A percentile compares a stretch with the other conserved stretches of the same genome.
phyloP scores from a whole-genome alignment of 75 land plant species.

The Selaginella tamariscina region DNA sequence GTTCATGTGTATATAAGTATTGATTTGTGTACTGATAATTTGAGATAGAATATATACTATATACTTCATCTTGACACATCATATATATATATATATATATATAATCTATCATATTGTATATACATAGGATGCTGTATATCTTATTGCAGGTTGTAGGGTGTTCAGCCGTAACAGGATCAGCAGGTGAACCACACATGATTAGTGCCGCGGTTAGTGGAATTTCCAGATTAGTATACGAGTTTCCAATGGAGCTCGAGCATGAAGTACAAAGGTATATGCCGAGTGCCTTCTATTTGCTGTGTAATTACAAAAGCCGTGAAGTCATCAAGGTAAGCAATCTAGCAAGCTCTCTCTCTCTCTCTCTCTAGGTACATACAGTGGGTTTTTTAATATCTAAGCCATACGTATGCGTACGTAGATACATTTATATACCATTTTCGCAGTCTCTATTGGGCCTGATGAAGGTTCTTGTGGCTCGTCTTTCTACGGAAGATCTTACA shows the following conservation, averaged over 20 bases:
- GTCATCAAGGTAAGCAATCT: constrained; percentile 46
- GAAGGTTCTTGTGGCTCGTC: constrained; percentile 80
- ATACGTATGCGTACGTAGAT: no score
- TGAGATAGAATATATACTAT: no score
- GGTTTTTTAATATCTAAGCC: constrained; percentile 11
- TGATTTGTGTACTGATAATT: no score
- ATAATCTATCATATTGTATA: no score
- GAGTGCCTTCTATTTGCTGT: constrained; percentile 54
- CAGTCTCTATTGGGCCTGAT: constrained; percentile 88
- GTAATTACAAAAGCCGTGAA: constrained; percentile 57
- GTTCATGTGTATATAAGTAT: no score
- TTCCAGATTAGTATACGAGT: constrained; percentile 88
- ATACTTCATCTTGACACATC: neutral
- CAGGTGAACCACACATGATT: constrained; percentile 60
- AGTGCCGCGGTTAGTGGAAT: constrained; percentile 90
- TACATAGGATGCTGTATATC: no score
- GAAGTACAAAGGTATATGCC: constrained; percentile 60
- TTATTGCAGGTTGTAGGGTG: constrained; percentile 63
- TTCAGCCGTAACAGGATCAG: constrained; percentile 42
- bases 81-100: neutral
- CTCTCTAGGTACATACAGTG: neutral
- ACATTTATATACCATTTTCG: constrained; percentile 9
- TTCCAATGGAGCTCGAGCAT: constrained; percentile 62
- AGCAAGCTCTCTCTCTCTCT: constrained; percentile 7
- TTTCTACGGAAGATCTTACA: constrained; percentile 51